Evolutionary conservation across 805 yeast genomes (phyloP), one percentile per base, ranked within the genome.

Genomic region (Cyberlindnera nakhonratchasimensis): DNA sequence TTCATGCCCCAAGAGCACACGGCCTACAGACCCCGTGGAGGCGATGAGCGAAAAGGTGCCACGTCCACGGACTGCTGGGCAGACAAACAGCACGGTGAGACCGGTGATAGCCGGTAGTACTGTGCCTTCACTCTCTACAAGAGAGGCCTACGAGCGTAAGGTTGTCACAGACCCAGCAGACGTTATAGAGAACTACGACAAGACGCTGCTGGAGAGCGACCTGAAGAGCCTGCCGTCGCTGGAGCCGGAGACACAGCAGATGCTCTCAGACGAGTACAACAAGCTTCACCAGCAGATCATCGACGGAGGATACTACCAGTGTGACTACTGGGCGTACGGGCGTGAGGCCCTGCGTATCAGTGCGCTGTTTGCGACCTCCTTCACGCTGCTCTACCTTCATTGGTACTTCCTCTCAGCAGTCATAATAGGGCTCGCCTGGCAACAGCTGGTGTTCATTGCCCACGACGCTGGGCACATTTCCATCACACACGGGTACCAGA

Each of bases 381-480:
- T 72, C 34, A 62, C 71, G 7, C 73, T 79, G 40, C 72, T 79
- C 48, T 71, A 71, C 46, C 43, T 62, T 11, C 60, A 64, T 14
- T 69, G 73, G 57, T 71, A 76, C 44, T 61, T 67, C 25, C 31
- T 72, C 20, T 79, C 89, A 52, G 96, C 93, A 0, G 43, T 80
- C 6, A 64, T 64, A 40, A 66, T 89, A 45, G 96, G 93, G 0
- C 55, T 79, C 34, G 86, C 82, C 8, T 88, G 96, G 96, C 96
- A 88, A 52, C 96, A 88, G 61, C 70, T 86, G 59, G 84, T 87
- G 2, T 88, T 88, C 59, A 80, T 86, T 39, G 96, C 82, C 1
- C 96, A 88, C 57, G 96, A 88, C 62, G 88, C 96, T 0, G 96
- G 95, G 6, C 96, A 88, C 59, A 74, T 86, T 12, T 74, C 88